A percentile compares a stretch with the other conserved stretches of the same genome.
Evolutionary conservation across 2,329 filamentous ascomycete genomes (phyloP).

Genomic region (Phyllosticta citrichinensis): DNA sequence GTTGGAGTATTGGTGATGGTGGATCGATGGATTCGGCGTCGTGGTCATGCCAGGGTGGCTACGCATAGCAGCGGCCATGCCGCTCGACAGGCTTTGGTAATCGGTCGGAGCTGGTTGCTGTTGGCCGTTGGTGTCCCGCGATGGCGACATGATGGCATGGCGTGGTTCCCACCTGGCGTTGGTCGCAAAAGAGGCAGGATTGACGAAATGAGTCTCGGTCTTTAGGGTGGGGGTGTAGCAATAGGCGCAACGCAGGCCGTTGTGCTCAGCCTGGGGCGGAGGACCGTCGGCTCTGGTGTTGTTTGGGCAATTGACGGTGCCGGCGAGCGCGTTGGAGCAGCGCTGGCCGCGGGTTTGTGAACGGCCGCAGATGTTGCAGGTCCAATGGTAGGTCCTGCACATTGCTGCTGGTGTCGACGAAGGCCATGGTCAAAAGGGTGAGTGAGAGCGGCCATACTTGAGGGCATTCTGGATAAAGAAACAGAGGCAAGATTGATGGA

Average conservation of each 20-base stretch:
- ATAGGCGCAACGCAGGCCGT: background rate
- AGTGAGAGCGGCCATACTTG: background rate
- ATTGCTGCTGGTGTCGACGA: background rate
- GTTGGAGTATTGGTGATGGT: background rate
- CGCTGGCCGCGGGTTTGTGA: background rate
- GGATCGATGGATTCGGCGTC: background rate
- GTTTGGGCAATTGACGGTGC: background rate
- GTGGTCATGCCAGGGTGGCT: background rate
- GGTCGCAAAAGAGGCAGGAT: background rate
- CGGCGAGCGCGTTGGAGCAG: background rate
- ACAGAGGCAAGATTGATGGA: background rate
- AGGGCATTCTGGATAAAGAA: background rate
- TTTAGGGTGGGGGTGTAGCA: background rate
- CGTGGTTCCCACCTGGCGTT: background rate
- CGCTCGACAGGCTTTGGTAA: background rate
- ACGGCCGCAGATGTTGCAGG: background rate
- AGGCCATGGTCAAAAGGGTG: background rate
- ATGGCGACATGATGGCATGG: background rate
- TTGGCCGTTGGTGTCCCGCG: background rate
- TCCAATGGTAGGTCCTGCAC: constrained; percentile 1
- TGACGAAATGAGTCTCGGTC: background rate
- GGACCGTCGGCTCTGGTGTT: background rate
- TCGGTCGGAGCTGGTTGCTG: background rate
- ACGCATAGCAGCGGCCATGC: background rate
- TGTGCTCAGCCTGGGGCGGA: background rate